Conservation (phyloP, 352 stramenopile genomes). For the Phytophthora foliorum region DNA sequence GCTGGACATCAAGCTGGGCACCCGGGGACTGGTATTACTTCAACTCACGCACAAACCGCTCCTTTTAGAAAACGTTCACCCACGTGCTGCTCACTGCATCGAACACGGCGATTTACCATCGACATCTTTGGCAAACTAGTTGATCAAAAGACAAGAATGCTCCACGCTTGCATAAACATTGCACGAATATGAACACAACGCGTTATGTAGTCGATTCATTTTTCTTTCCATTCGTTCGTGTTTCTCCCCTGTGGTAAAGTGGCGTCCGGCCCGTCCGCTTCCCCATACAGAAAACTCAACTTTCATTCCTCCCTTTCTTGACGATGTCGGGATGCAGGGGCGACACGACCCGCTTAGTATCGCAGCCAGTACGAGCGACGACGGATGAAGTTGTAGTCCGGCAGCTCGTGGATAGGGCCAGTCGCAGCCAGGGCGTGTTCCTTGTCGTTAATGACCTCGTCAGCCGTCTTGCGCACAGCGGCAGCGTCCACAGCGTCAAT, state of each 20-base stretch:
- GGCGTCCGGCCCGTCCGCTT: conserved; percentile 40
- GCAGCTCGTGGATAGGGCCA: conserved; percentile 98
- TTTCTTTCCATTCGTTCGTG: conserved; percentile 43
- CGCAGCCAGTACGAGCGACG: conserved; percentile 98
- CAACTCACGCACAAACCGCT: conserved; percentile 60
- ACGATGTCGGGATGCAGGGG: conserved; percentile 36
- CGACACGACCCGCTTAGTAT: conserved; percentile 70
- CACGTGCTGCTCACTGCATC: conserved; percentile 33
- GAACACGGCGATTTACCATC: conserved; percentile 34
- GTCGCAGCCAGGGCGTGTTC: conserved; percentile 98
- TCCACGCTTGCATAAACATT: not conserved
- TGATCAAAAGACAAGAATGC: no score
- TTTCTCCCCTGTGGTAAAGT: conserved; percentile 41
- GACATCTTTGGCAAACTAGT: no score
- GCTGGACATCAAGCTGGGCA: conserved; percentile 43
- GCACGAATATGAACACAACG: conserved; percentile 9
- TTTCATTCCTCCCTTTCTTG: conserved; percentile 39
- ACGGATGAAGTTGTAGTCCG: conserved; percentile 99
- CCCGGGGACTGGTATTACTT: conserved; percentile 63
- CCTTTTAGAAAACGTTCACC: conserved; percentile 57
- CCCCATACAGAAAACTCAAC: conserved; percentile 39
- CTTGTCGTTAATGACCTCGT: conserved; percentile 98
- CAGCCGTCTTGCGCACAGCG: conserved; percentile 91
- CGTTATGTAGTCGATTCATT: conserved; percentile 34
- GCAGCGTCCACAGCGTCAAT: conserved; percentile 98